Percentiles rank a stretch among this genome's conserved stretches.
Conservation (phyloP, 768 basidiomycete genomes). For the Termitomyces bulborhizus region DNA sequence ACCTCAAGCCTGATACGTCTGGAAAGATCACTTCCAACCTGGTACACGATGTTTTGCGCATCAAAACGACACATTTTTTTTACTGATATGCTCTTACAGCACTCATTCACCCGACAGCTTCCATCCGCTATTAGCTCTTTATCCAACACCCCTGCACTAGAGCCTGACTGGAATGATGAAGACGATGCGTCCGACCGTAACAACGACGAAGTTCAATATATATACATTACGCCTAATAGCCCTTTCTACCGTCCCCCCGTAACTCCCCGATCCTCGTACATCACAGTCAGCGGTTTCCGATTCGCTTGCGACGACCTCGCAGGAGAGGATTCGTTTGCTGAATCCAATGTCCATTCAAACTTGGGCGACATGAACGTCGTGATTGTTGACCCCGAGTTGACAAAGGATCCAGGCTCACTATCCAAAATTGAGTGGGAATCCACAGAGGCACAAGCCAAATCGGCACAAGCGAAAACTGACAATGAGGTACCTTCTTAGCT, state of each 20-base stretch:
- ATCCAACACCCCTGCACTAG: slow-evolving; percentile 14
- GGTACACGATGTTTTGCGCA: neutral
- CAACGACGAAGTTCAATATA: slow-evolving; percentile 25
- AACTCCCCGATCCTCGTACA: slow-evolving; percentile 21
- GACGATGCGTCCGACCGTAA: slow-evolving; percentile 6
- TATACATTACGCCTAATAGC: slow-evolving; percentile 31
- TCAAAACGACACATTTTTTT: neutral
- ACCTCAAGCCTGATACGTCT: slow-evolving; percentile 2
- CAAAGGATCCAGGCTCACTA: neutral
- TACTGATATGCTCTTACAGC: slow-evolving; percentile 1
- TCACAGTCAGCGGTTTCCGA: slow-evolving; percentile 21
- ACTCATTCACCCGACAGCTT: neutral
- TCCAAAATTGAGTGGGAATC: slow-evolving; percentile 1
- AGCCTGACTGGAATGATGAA: slow-evolving; percentile 12
- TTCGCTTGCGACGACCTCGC: slow-evolving; percentile 19
- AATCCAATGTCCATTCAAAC: neutral
- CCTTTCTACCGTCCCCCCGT: slow-evolving; percentile 29
- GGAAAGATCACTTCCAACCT: neutral
- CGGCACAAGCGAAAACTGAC: neutral
- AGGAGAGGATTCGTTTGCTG: slow-evolving; percentile 17
- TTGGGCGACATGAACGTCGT: slow-evolving; percentile 1
- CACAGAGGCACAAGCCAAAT: neutral
- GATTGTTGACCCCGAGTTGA: slow-evolving; percentile 3
- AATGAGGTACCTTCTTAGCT: neutral
- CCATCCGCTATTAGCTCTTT: slow-evolving; percentile 8